Evolutionary conservation across 2,329 filamentous ascomycete genomes (phyloP), one percentile per base, ranked within the genome.

Genomic region (Pseudocercospora cruenta): DNA sequence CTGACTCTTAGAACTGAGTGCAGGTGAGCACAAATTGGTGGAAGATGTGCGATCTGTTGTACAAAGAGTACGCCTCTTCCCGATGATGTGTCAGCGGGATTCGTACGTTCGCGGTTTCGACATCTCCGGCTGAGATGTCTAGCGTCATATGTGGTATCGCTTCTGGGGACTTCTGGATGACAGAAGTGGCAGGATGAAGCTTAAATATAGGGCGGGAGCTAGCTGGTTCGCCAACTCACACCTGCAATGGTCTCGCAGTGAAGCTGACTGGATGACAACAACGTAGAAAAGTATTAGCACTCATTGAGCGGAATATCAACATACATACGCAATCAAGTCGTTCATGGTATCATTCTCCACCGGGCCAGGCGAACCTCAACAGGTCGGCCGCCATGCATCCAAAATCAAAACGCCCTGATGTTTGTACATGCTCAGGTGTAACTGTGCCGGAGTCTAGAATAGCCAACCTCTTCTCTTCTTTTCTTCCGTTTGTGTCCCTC

Each of bases 401-500:
- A 22, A 58, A 58, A 39, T 26, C 55, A 58, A 58, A 58, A 39
- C 55, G 33, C 55, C 55, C 55, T 43, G n/a, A 7, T 58, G n/a
- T 58, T 58, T 43, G 12, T 58, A 36, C 55, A 58, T 31, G 31
- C 19, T 58, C 55, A 14, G 33, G 19, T 36, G 55, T 26, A 24
- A 43, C 24, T 14, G 45, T 53, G 55, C 16, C 16, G 21, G 36
- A 21, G 22, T 43, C 60, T 61, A 70, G 36, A 79, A 78, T 63
- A 78, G 63, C 77, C 78, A 78, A 3, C 77, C 74, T 45, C 70
- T 73, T 53, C 73, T 73, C 60, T 72, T 73, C 67, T 69, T 73
- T 33, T 74, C 72, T 33, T 73, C 69, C 63, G 72, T 73, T 61
- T 77, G 72, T 24, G 76, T 74, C 43, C 79, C 77, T 47, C 82